phyloP scores from a whole-genome alignment of 352 stramenopile genomes.

The Stephanocyclus meneghinianus region DNA sequence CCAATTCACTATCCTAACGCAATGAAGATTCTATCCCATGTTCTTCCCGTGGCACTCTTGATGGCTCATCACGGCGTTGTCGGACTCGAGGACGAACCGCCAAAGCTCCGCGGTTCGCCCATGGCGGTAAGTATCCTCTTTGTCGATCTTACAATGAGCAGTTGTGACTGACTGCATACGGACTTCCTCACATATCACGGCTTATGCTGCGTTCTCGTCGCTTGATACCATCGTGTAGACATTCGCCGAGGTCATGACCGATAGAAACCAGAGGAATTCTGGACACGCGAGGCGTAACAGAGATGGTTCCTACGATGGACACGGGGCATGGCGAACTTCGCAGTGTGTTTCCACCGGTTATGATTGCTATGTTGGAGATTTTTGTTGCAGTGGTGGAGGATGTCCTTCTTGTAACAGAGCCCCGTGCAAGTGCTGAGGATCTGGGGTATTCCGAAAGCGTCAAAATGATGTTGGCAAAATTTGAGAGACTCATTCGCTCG shows the following conservation, averaged over 20 bases:
- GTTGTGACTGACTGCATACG: background rate
- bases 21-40: background rate
- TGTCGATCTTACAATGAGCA: background rate
- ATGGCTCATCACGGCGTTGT: background rate
- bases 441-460: background rate
- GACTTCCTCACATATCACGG: background rate
- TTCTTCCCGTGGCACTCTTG: background rate
- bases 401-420: constrained; percentile 3
- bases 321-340: background rate
- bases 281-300: background rate
- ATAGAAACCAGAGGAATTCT: background rate
- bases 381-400: background rate
- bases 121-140: background rate
- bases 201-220: background rate
- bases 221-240: background rate
- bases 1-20: background rate
- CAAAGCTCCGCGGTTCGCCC: background rate
- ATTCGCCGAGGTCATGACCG: background rate
- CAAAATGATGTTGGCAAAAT: background rate
- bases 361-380: constrained; percentile 5
- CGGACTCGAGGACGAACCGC: background rate
- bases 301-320: background rate
- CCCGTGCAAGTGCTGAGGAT: background rate
- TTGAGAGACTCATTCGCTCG: background rate
- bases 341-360: background rate